Evolutionary conservation across 2,329 filamentous ascomycete species (phyloP), one percentile per base, ranked within the genome.

Genomic region (Teratosphaeria epicoccoides): DNA sequence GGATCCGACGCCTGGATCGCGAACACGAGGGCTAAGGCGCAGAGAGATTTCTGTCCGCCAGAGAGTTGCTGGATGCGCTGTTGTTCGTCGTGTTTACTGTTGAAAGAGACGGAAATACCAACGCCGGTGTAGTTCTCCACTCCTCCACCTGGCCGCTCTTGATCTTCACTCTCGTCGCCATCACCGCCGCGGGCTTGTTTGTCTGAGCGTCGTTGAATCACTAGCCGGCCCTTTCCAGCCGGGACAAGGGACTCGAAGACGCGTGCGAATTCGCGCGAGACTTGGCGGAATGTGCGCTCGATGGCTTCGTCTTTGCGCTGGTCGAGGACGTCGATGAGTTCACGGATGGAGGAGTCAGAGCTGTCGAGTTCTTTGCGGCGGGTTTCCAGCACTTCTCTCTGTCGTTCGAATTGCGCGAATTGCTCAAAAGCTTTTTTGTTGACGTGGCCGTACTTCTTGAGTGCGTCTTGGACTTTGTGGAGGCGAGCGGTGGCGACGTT

Each of bases 361-460:
- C 82, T 83, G 61, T 95, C 88, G 10, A 98, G 81, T 67, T 97
- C 93, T 61, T 84, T 81, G 47, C 91, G 82, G 59, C 93, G 85
- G 64, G 87, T 85, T 47, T 87, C 86, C 17, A 98, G 77, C 22
- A 85, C 85, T 56, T 95, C 90, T 52, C 94, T 85, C 70, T 96
- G 88, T 48, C 84, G 86, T 6, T 91, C 96, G 68, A 97, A 98
- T 72, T 84, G 95, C 73, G 91, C 94, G 74, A 97, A 98, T 69
- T 98, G 93, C 71, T 98, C 94, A 66, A 97, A 95, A 0, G 93
- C 93, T 73, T 98, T 97, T 74, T 97, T 98, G 79, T 98, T 98
- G 72, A 98, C 90, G 63, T 96, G 88, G 6, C 50, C 50, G 73
- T 93, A 97, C 68, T 96, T 95, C 73, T 97, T 97, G 50, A 97